Conservation (phyloP, 1,284 basidiomycete genomes). For the Pseudozyma sp. region DNA sequence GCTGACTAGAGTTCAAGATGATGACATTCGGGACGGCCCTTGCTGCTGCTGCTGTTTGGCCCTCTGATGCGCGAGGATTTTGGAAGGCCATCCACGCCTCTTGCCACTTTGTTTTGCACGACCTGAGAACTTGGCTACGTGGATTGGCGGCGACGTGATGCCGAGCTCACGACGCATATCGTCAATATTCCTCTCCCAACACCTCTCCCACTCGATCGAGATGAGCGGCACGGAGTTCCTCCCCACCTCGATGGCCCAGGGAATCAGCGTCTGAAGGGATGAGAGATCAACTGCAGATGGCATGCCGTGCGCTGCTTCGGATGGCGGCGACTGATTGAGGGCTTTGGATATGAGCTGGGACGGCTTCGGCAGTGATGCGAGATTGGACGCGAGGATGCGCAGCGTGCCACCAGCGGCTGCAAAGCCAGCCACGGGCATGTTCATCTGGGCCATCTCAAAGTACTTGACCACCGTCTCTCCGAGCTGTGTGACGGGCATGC, state of each 20-base stretch:
- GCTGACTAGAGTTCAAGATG: not conserved
- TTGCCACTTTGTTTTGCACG: constrained; percentile 31
- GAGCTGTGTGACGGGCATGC: constrained; percentile 87
- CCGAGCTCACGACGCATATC: constrained; percentile 85
- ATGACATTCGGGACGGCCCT: not conserved
- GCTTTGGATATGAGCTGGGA: constrained; percentile 29
- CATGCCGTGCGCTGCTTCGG: not conserved
- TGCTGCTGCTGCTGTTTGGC: constrained; percentile 19
- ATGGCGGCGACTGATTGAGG: constrained; percentile 6
- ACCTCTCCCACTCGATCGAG: constrained; percentile 93
- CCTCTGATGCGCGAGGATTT: constrained; percentile 51
- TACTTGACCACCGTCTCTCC: constrained; percentile 96
- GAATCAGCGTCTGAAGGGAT: constrained; percentile 36
- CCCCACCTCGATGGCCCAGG: constrained; percentile 84
- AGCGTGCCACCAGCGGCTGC: constrained; percentile 79
- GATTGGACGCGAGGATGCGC: constrained; percentile 48
- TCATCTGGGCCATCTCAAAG: constrained; percentile 93
- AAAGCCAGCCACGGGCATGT: constrained; percentile 86
- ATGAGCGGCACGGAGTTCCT: constrained; percentile 80
- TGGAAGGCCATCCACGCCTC: constrained; percentile 61
- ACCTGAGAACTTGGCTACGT: constrained; percentile 54
- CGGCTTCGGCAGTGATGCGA: constrained; percentile 37
- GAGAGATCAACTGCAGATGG: constrained; percentile 21
- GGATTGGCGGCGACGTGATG: constrained; percentile 69
- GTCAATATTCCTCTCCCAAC: constrained; percentile 85